Evolutionary conservation across 1,284 basidiomycete species (phyloP), one percentile per base, ranked within the genome.

Genomic region (Microbotryomycetes sp.): DNA sequence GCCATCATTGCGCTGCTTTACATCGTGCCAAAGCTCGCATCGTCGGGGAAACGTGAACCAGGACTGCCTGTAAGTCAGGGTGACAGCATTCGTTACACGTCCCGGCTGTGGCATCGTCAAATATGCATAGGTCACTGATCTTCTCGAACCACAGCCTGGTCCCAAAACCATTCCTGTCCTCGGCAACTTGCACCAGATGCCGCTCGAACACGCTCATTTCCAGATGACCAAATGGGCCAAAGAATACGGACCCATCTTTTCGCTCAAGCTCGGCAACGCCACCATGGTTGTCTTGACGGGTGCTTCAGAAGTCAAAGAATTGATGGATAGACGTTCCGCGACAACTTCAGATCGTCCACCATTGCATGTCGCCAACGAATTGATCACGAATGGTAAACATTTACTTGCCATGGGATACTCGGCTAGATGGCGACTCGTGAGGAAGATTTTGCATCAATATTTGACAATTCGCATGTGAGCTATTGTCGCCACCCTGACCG

Each of bases 391-490:
- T n/a, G 52, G 52, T 2, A n/a, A 29, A 4, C 58, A 60, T 26
- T 14, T 60, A 3, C 52, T 60, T 19, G 57, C 49, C 15, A 53
- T 59, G 57, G 30, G 30, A 2, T 59, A 59, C 32, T n/a, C 15
- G 5, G 23, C 23, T 26, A 15, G 57, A 4, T 59, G 49, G 57
- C 12, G 57, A 3, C 9, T 59, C 5, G 57, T 59, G 4, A 5
- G 57, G 26, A 59, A 53, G 30, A 59, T 59, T 25, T 36, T 59
- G 32, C 57, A 59, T 42, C 57, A 59, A n/a, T 52, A 59, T 26
- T 22, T 59, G 16, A 59, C 57, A 15, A 53, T 59, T 19, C 49
- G 46, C 30, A 59, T 59, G 57, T 42, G 36, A 42, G 36, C n/a
- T n/a, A n/a, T n/a, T n/a, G n/a, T n/a, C n/a, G n/a, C n/a, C n/a